Base-by-base conservation (phyloP, 495 filamentous ascomycete genomes). In the Xylaria flabelliformis region DNA sequence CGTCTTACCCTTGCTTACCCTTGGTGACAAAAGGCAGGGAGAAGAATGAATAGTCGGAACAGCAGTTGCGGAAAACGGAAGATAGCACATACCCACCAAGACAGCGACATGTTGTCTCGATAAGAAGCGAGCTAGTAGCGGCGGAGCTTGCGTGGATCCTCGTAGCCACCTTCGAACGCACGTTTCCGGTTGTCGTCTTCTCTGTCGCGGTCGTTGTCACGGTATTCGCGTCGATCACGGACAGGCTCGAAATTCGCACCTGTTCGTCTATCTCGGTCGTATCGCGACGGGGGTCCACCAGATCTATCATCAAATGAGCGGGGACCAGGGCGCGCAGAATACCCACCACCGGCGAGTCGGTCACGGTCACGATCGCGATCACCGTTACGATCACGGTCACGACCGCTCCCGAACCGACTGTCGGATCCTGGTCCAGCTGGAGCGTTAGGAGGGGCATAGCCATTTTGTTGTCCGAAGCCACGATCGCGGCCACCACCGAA, bases 61-160 rank as follows among this genome's bases (percentile, higher is more conserved):
- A 64, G 72, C 69, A 74, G 71, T 76, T 72, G 76, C 67, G 72
- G 66, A 74, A 66, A 73, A 81, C 72, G 78, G 78, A 63, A 82
- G 73, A 77, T 70, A 79, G 73, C 74, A 80, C 76, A 81, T 82
- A 85, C 84, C 84, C 83, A 85, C 82, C 81, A 75, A 80, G 75
- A 82, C 75, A 83, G 82, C 80, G 75, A 76, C 73, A 21, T 72
- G 73, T 73, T 74, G 77, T 75, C 75, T 77, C 70, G 75, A 78
- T 72, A 75, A 74, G 69, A 70, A 69, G 74, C 58, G 70, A 76
- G 71, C 81, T 78, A 94, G 84, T 95, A 94, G 77, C 93, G 90
- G 80, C 92, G 89, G 77, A 93, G 88, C 78, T 90, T 92, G 69
- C 94, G 89, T 48, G 92, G 89, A 80, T 96, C 93, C 75, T 95